phyloP scores from a whole-genome alignment of 768 basidiomycete species.

The Zangia roseola region DNA sequence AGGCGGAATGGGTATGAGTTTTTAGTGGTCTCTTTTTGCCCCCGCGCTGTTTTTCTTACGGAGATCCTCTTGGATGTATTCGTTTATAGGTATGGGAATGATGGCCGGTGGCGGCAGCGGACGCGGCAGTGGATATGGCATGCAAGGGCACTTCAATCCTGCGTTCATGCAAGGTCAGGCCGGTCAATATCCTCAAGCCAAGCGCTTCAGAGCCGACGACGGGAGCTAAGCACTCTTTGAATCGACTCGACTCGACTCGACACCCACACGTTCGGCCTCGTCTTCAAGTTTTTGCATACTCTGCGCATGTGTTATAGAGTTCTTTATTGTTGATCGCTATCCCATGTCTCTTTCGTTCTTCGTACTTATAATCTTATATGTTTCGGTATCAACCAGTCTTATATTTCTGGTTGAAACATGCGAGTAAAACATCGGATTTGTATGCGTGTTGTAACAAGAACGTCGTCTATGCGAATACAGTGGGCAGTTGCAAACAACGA shows the following conservation, averaged over 20 bases:
- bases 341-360: conserved; percentile 4
- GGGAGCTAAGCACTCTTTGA: conserved; percentile 35
- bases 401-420: not conserved
- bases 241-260: no score
- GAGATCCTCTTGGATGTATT: conserved; percentile 28
- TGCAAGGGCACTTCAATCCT: conserved; percentile 71
- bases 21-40: conserved; percentile 26
- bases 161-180: conserved; percentile 60
- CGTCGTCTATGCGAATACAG: conserved; percentile 16
- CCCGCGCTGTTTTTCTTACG: conserved; percentile 32
- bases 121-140: conserved; percentile 46
- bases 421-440: not conserved
- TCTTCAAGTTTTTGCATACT: not conserved
- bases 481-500: not conserved
- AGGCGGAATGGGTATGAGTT: conserved; percentile 52
- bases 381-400: not conserved
- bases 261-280: not conserved
- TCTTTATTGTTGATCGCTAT: conserved; percentile 6
- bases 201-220: conserved; percentile 56
- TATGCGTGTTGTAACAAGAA: conserved; percentile 5
- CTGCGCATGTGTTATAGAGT: not conserved
- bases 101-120: conserved; percentile 38
- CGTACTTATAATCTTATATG: conserved; percentile 19
- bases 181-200: conserved; percentile 45
- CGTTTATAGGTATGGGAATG: conserved; percentile 50